Conservation (phyloP, 1,284 basidiomycete genomes). For the Moesziomyces aphidis region DNA sequence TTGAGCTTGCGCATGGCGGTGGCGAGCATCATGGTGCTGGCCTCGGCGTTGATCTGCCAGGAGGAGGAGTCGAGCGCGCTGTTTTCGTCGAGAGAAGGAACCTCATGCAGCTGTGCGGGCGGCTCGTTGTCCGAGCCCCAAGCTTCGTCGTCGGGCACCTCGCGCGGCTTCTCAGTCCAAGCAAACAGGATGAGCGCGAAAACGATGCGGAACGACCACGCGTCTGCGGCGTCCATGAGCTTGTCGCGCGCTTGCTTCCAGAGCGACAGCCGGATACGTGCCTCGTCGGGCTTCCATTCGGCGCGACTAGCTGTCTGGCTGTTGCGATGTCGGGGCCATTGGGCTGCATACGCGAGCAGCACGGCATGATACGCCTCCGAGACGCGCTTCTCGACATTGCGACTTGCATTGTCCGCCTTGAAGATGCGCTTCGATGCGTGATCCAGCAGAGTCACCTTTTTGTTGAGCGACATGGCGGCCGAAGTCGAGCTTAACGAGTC, state of each 20-base stretch:
- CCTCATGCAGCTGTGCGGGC: slow-evolving; percentile 15
- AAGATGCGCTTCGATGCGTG: slow-evolving; percentile 37
- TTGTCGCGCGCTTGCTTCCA: slow-evolving; percentile 44
- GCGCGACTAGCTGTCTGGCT: neutral
- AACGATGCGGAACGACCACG: slow-evolving; percentile 39
- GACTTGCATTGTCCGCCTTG: slow-evolving; percentile 19
- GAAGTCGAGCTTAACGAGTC: slow-evolving; percentile 12
- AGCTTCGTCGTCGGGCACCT: slow-evolving; percentile 30
- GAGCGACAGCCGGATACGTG: slow-evolving; percentile 26
- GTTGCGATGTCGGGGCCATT: slow-evolving; percentile 36
- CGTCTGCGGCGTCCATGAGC: slow-evolving; percentile 43
- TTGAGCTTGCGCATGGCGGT: slow-evolving; percentile 43
- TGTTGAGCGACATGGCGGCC: slow-evolving; percentile 33
- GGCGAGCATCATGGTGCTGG: slow-evolving; percentile 46
- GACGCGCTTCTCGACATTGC: slow-evolving; percentile 35
- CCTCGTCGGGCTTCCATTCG: slow-evolving; percentile 31
- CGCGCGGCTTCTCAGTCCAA: slow-evolving; percentile 43
- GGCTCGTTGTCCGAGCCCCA: slow-evolving; percentile 18
- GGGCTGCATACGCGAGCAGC: slow-evolving; percentile 36
- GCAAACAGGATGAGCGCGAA: slow-evolving; percentile 47
- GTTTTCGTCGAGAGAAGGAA: slow-evolving; percentile 42
- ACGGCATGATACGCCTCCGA: slow-evolving; percentile 40
- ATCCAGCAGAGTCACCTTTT: slow-evolving; percentile 37
- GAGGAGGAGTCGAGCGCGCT: slow-evolving; percentile 33
- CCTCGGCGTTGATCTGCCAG: slow-evolving; percentile 39